Percentiles rank a stretch among this genome's conserved stretches.
Evolutionary conservation across 345 rosid genomes (phyloP).

Genomic region (Populus deltoides): DNA sequence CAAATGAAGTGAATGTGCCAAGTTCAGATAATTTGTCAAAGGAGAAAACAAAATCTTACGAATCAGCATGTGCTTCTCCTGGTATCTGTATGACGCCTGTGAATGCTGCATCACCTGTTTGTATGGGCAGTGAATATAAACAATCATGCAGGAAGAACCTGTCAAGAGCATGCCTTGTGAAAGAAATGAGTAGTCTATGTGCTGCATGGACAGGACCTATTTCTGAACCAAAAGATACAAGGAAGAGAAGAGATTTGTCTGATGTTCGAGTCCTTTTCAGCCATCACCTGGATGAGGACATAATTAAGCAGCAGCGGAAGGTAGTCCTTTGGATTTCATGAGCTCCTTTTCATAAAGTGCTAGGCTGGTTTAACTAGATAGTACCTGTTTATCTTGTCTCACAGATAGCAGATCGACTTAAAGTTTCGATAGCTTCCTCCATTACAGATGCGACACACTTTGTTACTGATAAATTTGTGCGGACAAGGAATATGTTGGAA

Average conservation of each 20-base stretch:
- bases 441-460: slow-evolving; percentile 76
- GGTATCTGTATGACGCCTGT: slow-evolving; percentile 35
- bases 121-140: slow-evolving; percentile 69
- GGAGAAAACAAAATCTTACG: slow-evolving; percentile 27
- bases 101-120: slow-evolving; percentile 67
- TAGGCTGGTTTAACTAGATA: slow-evolving; percentile 14
- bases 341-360: not conserved
- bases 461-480: slow-evolving; percentile 57
- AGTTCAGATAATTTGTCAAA: slow-evolving; percentile 22
- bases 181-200: slow-evolving; percentile 49
- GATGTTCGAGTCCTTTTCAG: slow-evolving; percentile 68
- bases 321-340: slow-evolving; percentile 33
- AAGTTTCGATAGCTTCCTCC: slow-evolving; percentile 55
- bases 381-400: slow-evolving; percentile 12
- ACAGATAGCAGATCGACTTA: slow-evolving; percentile 70
- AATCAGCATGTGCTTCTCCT: slow-evolving; percentile 36
- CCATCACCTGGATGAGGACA: slow-evolving; percentile 80
- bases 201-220: slow-evolving; percentile 34
- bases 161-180: slow-evolving; percentile 39
- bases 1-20: slow-evolving; percentile 18
- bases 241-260: slow-evolving; percentile 77
- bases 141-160: slow-evolving; percentile 58
- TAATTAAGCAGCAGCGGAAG: slow-evolving; percentile 74
- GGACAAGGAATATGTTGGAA: slow-evolving; percentile 83
- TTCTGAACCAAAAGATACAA: slow-evolving; percentile 43